Evolutionary conservation across 306 rosid genomes (phyloP).

Genomic region (Medicago arabica): DNA sequence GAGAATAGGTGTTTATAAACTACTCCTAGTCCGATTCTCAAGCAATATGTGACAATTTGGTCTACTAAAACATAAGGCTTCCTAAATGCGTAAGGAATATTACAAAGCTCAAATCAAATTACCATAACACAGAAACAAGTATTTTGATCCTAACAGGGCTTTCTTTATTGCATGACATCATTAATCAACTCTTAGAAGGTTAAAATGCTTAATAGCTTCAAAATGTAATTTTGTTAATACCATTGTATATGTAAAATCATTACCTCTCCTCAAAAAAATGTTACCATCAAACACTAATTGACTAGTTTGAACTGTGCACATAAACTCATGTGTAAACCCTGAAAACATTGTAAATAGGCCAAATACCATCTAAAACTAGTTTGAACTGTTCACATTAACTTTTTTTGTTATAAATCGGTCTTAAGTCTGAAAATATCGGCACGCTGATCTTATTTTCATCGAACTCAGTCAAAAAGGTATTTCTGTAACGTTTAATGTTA

Average conservation of each 20-base stretch:
- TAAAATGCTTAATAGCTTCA: neutral
- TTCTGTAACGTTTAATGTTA: too few species aligned
- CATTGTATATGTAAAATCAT: neutral
- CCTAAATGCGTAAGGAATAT: neutral
- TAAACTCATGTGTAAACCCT: neutral
- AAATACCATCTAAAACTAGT: too few species aligned
- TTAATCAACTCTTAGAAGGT: slow-evolving; percentile 11
- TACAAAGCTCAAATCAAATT: slow-evolving; percentile 25
- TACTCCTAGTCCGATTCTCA: neutral
- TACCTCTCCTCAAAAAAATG: neutral
- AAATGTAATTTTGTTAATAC: neutral
- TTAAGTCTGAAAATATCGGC: too few species aligned
- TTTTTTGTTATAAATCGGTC: too few species aligned
- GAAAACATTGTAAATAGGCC: neutral
- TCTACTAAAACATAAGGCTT: neutral
- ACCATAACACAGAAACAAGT: slow-evolving; percentile 20
- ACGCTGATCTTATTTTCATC: too few species aligned
- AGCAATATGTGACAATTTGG: neutral
- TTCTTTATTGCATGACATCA: slow-evolving; percentile 6
- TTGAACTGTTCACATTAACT: too few species aligned
- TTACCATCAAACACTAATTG: neutral
- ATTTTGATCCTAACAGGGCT: neutral
- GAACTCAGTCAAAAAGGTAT: too few species aligned
- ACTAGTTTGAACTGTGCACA: neutral
- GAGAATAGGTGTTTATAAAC: neutral